Percentiles rank a stretch among this genome's conserved stretches.
Evolutionary conservation across 306 rosid genomes (phyloP).

Genomic region (Prunus armeniaca): DNA sequence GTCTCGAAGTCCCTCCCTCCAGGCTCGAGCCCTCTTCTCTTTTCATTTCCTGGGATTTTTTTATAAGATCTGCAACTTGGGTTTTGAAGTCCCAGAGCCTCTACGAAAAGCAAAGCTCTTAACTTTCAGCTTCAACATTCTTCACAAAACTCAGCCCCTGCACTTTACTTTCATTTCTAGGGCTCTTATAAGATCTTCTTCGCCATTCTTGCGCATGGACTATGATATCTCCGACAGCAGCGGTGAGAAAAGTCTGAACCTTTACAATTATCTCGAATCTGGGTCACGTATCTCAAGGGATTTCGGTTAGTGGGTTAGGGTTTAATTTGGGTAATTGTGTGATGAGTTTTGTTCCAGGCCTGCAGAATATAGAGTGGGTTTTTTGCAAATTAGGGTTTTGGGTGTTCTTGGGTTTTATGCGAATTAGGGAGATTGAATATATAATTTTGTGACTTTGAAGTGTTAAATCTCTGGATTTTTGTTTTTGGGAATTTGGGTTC

Average conservation of each 20-base stretch:
- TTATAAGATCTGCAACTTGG: neutral
- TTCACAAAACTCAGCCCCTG: neutral
- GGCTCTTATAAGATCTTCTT: neutral
- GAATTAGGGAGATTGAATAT: slow-evolving; percentile 1
- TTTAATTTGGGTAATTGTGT: slow-evolving; percentile 17
- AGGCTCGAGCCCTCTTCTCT: neutral
- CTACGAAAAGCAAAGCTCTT: neutral
- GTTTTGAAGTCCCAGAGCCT: neutral
- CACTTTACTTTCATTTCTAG: neutral
- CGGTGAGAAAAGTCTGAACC: slow-evolving; percentile 33
- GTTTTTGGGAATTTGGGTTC: neutral
- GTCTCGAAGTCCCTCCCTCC: neutral
- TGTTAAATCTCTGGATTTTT: slow-evolving; percentile 7
- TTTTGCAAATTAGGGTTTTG: slow-evolving; percentile 24
- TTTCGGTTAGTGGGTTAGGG: slow-evolving; percentile 17
- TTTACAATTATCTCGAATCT: neutral
- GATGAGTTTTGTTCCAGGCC: neutral
- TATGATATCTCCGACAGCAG: slow-evolving; percentile 21
- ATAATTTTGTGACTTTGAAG: neutral
- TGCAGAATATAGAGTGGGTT: neutral
- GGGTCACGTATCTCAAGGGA: neutral
- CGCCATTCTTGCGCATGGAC: slow-evolving; percentile 25
- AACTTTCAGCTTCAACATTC: neutral
- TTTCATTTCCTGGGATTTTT: no score
- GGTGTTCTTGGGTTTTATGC: slow-evolving; percentile 2